Percentiles rank a stretch among this genome's conserved stretches.
Evolutionary conservation across 208 protist species (phyloP).

Genomic region (Herpetomonas tarakana): DNA sequence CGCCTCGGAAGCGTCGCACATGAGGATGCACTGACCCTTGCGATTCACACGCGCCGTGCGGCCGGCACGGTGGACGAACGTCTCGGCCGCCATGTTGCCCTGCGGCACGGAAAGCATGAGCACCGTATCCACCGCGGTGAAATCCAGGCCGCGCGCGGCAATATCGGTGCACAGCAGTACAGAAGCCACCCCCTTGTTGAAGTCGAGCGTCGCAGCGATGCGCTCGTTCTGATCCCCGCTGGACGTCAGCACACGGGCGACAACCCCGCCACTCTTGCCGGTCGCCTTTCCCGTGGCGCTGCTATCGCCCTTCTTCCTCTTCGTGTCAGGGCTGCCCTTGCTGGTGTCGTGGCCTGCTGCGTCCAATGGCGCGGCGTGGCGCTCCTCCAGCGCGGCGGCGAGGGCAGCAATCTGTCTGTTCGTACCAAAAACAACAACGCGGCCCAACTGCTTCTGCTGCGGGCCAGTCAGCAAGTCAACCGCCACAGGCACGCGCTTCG

Average conservation of each 20-base stretch:
- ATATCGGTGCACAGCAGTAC: slow-evolving; percentile 96
- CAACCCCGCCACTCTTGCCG: slow-evolving; percentile 7
- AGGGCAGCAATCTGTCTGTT: slow-evolving; percentile 37
- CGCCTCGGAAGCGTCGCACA: slow-evolving; percentile 49
- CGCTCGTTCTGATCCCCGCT: slow-evolving; percentile 65
- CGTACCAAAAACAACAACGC: slow-evolving; percentile 75
- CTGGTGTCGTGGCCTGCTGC: no score
- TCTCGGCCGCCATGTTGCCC: slow-evolving; percentile 67
- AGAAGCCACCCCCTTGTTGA: slow-evolving; percentile 56
- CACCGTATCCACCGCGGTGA: slow-evolving; percentile 93
- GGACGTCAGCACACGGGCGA: slow-evolving; percentile 50
- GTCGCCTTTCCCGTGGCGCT: slow-evolving; percentile 3
- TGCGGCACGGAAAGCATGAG: slow-evolving; percentile 95
- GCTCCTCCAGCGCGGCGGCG: slow-evolving; percentile 9
- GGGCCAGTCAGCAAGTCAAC: slow-evolving; percentile 25
- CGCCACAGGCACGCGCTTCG: slow-evolving; percentile 36
- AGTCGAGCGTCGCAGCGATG: slow-evolving; percentile 77
- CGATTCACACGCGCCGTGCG: slow-evolving; percentile 92
- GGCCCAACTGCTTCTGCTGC: slow-evolving; percentile 33
- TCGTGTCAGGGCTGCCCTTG: slow-evolving; percentile 6
- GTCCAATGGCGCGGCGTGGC: no score
- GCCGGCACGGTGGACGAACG: slow-evolving; percentile 97
- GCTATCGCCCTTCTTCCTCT: slow-evolving; percentile 12
- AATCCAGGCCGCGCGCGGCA: slow-evolving; percentile 94
- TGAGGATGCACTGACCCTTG: slow-evolving; percentile 88